Base-by-base conservation (phyloP, 1,139 yeast genomes). In the Zygoascus hellenicus region DNA sequence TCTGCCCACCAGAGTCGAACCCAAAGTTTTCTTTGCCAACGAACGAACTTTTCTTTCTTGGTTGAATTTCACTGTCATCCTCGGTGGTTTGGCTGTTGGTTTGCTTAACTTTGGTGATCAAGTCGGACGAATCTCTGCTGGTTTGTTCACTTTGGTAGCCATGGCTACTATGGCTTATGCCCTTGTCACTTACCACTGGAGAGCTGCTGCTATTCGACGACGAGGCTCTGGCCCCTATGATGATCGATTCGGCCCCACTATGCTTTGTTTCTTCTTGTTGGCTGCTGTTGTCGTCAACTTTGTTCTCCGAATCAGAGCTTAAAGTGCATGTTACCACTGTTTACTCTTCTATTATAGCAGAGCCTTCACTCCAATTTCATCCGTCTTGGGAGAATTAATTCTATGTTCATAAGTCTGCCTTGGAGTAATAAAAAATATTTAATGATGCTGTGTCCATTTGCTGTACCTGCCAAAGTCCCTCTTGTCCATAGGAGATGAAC, bases 161-260 rank as follows among this genome's bases (percentile, higher is more conserved):
- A 90, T 92, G 97, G 87, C 88, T 55, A 92, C 97, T 32, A 92
- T 92, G 99, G 77, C 83, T 7, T 92, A 92, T 63, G 98, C 99
- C 5, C 77, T 92, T 54, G 77, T 88, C 43, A 94, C 97, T 17
- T 92, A 94, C 67, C 99, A 92, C 69, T 94, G 98, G 98, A 87
- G 99, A 74, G 98, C 98, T 2, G 88, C 90, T 64, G 98, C 98
- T 52, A 92, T 92, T 60, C 82, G 99, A 68, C 78, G 92, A 70
- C 83, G 97, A 68, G 98, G 98, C 32, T 78, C 95, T 10, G 98
- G 98, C 43, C 98, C 98, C 29, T 92, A 92, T 65, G 99, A 92
- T 64, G 99, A 92, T 68, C 80, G 98, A 63, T 84, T 92, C 59
- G 99, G 99, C 37, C 98, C 99, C 45, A 94, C 99, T n/a, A 83